Evolutionary conservation across 495 filamentous ascomycete species (phyloP).

Genomic region (Aspergillus kassunensis): DNA sequence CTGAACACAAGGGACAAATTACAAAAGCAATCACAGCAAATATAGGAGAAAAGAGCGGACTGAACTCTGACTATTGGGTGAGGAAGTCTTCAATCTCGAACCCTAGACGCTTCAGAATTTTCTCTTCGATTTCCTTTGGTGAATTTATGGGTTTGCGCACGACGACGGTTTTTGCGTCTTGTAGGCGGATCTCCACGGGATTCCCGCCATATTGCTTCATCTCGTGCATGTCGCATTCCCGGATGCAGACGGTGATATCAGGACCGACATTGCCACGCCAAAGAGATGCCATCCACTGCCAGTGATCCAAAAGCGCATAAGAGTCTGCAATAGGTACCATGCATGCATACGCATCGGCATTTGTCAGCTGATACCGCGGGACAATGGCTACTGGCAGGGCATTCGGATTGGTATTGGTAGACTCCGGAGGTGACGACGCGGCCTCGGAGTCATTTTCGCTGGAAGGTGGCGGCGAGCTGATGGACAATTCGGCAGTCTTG

Average conservation of each 20-base stretch:
- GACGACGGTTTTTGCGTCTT: conserved; percentile 53
- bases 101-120: conserved; percentile 63
- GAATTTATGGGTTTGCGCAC: conserved; percentile 46
- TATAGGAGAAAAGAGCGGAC: not conserved
- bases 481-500: conserved; percentile 29
- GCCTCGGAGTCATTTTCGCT: conserved; percentile 29
- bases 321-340: conserved; percentile 69
- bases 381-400: conserved; percentile 66
- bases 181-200: conserved; percentile 49
- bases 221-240: conserved; percentile 44
- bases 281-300: conserved; percentile 96
- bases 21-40: not conserved
- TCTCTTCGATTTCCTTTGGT: conserved; percentile 54
- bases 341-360: conserved; percentile 68
- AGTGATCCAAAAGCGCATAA: conserved; percentile 83
- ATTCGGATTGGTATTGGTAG: conserved; percentile 1
- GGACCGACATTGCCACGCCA: conserved; percentile 86
- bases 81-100: conserved; percentile 86
- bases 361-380: conserved; percentile 71
- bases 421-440: conserved; percentile 22
- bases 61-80: conserved; percentile 26
- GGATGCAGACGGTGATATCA: conserved; percentile 73
- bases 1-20: not conserved
- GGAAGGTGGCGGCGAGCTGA: conserved; percentile 27
- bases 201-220: conserved; percentile 36